Evolutionary conservation across 768 basidiomycete genomes (phyloP).

Genomic region (Lentinula lateritia): DNA sequence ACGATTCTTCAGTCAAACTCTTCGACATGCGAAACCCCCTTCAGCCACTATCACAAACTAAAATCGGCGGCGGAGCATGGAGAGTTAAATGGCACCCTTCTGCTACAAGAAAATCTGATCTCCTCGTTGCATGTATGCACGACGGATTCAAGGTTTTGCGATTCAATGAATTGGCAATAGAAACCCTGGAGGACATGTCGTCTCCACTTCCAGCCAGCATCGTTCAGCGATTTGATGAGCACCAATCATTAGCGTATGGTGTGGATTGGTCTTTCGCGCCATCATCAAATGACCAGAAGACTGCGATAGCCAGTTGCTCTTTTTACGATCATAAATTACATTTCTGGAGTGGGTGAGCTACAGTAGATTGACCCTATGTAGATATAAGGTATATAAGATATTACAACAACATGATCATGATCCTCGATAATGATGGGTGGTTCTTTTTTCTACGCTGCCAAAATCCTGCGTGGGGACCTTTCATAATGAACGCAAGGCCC

Average conservation of each 20-base stretch:
- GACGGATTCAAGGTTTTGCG: conserved; percentile 87
- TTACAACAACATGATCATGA: not conserved
- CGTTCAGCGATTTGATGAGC: conserved; percentile 61
- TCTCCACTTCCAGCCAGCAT: conserved; percentile 25
- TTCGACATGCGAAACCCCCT: conserved; percentile 76
- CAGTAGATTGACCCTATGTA: not conserved
- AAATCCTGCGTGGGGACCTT: conserved; percentile 50
- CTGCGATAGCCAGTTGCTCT: conserved; percentile 80
- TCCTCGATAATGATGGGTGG: not conserved
- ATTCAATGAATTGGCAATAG: conserved; percentile 25
- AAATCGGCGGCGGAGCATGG: conserved; percentile 90
- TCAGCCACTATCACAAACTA: conserved; percentile 48
- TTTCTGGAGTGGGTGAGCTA: conserved; percentile 65
- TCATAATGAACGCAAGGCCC: conserved; percentile 61
- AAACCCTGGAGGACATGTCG: not conserved
- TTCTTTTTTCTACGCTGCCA: conserved; percentile 39
- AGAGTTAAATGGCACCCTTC: conserved; percentile 94
- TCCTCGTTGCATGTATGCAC: conserved; percentile 97
- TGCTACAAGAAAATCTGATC: conserved; percentile 53
- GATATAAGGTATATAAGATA: not conserved
- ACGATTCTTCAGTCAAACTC: conserved; percentile 73
- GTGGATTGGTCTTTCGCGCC: conserved; percentile 75
- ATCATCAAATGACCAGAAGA: conserved; percentile 22
- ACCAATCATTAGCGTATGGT: conserved; percentile 86
- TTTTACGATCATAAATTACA: conserved; percentile 90